A percentile compares a stretch with the other conserved stretches of the same genome.
Conservation (phyloP, 1,284 basidiomycete species). For the Fomitopsis betulina region DNA sequence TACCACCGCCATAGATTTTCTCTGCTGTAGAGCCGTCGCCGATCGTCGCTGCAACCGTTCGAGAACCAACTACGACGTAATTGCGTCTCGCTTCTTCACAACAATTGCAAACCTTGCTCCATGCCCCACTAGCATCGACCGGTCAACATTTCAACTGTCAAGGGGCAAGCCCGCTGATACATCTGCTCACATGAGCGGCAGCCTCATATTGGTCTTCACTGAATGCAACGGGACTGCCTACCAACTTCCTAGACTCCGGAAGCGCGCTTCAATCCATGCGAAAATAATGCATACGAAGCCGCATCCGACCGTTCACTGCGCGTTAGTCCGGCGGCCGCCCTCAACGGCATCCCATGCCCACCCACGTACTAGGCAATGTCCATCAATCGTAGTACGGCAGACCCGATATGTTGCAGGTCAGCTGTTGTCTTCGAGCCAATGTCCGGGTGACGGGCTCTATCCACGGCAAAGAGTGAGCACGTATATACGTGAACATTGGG, state of each 20-base stretch:
- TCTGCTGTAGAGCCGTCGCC: too few species aligned
- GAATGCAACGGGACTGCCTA: neutral
- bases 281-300: neutral
- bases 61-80: too few species aligned
- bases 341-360: neutral
- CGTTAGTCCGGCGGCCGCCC: conserved; percentile 1
- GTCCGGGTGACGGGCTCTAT: neutral
- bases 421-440: neutral
- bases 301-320: neutral
- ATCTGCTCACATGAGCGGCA: neutral
- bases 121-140: neutral
- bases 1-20: too few species aligned
- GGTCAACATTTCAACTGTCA: neutral
- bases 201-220: neutral
- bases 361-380: neutral
- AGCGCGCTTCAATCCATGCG: neutral
- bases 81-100: too few species aligned
- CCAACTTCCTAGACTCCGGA: neutral
- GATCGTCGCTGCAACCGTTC: too few species aligned
- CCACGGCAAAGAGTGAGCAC: neutral
- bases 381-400: neutral
- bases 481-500: neutral
- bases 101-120: too few species aligned
- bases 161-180: neutral
- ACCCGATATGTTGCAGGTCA: neutral